Conservation (phyloP, 768 basidiomycete species). For the Boletellus ananas region DNA sequence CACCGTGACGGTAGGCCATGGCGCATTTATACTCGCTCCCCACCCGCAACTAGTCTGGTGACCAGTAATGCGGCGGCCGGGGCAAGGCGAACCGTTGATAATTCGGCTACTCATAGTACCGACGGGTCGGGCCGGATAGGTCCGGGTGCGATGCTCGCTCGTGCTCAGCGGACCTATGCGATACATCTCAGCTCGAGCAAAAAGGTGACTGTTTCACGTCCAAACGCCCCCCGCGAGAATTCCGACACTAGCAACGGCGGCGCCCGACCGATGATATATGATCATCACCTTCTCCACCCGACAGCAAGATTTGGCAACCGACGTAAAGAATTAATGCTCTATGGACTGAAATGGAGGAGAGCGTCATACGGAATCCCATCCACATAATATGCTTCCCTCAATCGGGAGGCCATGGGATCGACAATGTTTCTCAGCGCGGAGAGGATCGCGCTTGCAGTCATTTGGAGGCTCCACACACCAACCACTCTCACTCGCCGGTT, state of each 20-base stretch:
- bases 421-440: conserved; percentile 71
- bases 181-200: too few species aligned
- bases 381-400: conserved; percentile 28
- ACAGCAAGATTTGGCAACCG: not conserved
- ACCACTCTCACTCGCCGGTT: conserved; percentile 88
- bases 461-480: conserved; percentile 91
- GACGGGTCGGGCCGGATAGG: too few species aligned
- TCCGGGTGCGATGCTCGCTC: too few species aligned
- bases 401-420: conserved; percentile 51
- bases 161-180: too few species aligned
- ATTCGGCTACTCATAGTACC: too few species aligned
- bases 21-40: conserved; percentile 14
- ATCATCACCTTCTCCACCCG: conserved; percentile 4
- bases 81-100: too few species aligned
- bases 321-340: conserved; percentile 11
- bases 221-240: not conserved
- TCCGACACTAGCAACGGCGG: not conserved
- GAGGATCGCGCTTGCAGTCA: conserved; percentile 85
- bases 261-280: not conserved
- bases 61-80: too few species aligned
- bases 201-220: too few species aligned
- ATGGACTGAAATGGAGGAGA: conserved; percentile 22
- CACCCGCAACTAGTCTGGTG: too few species aligned
- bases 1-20: conserved; percentile 1
- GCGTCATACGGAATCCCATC: conserved; percentile 32